Conservation (phyloP, 176 grass and related monocot species). For the Hordeum vulgare region MorexV3_pseudomolecules_assembly NC_058523.1:483859287-483859786, state of each 20-base stretch:
- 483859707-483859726: slow-evolving; percentile 96
- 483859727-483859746: slow-evolving; percentile 92
- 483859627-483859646: not conserved
- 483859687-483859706: slow-evolving; percentile 78
- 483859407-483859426: slow-evolving; percentile 71
- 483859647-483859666: slow-evolving; percentile 79
- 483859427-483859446: slow-evolving; percentile 82
- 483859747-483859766: slow-evolving; percentile 94
- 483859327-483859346: slow-evolving; percentile 56
- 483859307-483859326: not conserved
- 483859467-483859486: slow-evolving; percentile 80
- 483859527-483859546: not conserved
- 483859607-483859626: not conserved
- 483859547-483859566: not conserved
- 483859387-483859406: slow-evolving; percentile 61
- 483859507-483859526: not conserved
- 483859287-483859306: not conserved
- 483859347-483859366: slow-evolving; percentile 72
- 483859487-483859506: slow-evolving; percentile 54
- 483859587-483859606: not conserved
- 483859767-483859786: slow-evolving; percentile 88
- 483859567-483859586: not conserved
- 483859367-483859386: slow-evolving; percentile 36
- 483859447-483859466: slow-evolving; percentile 72
- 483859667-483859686: slow-evolving; percentile 78